Percentiles rank a stretch among this genome's conserved stretches.
Evolutionary conservation across 1,284 basidiomycete genomes (phyloP).

Genomic region (Calocybe gambosa): DNA sequence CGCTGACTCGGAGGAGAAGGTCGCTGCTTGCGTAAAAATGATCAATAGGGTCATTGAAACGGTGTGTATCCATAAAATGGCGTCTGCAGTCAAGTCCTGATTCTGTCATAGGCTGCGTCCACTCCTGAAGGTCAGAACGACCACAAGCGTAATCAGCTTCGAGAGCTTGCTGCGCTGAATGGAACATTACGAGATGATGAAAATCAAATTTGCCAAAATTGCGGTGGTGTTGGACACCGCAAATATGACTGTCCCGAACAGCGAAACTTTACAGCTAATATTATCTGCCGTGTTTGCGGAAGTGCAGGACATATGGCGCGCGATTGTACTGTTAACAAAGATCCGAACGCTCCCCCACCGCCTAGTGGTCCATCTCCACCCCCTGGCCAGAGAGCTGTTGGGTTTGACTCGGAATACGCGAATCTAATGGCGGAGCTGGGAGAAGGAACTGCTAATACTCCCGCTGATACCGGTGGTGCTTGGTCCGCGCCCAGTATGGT

Average conservation of each 20-base stretch:
- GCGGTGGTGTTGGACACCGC: slow-evolving; percentile 89
- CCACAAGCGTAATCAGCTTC: slow-evolving; percentile 98
- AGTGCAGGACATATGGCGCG: slow-evolving; percentile 96
- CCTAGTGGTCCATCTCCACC: slow-evolving; percentile 31
- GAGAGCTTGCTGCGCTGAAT: slow-evolving; percentile 95
- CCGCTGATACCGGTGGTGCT: slow-evolving; percentile 45
- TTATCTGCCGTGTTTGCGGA: slow-evolving; percentile 95
- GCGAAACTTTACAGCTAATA: slow-evolving; percentile 94
- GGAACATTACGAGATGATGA: slow-evolving; percentile 99
- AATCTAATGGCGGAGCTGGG: slow-evolving; percentile 98
- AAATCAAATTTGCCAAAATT: slow-evolving; percentile 98
- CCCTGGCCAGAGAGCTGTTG: slow-evolving; percentile 45
- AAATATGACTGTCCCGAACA: slow-evolving; percentile 98
- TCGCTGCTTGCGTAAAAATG: slow-evolving; percentile 84
- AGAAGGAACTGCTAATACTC: slow-evolving; percentile 64
- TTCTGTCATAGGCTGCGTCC: slow-evolving; percentile 75
- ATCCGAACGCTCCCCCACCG: slow-evolving; percentile 54
- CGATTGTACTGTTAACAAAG: slow-evolving; percentile 85
- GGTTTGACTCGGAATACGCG: slow-evolving; percentile 97
- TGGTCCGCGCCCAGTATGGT: slow-evolving; percentile 60
- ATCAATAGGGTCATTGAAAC: slow-evolving; percentile 99
- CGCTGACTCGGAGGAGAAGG: slow-evolving; percentile 90
- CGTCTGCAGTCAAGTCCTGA: slow-evolving; percentile 10
- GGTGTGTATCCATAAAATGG: slow-evolving; percentile 41
- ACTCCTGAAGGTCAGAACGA: slow-evolving; percentile 99